Base-by-base conservation (phyloP, 2,329 filamentous ascomycete species). In the Macrophomina pseudophaseolina region DNA sequence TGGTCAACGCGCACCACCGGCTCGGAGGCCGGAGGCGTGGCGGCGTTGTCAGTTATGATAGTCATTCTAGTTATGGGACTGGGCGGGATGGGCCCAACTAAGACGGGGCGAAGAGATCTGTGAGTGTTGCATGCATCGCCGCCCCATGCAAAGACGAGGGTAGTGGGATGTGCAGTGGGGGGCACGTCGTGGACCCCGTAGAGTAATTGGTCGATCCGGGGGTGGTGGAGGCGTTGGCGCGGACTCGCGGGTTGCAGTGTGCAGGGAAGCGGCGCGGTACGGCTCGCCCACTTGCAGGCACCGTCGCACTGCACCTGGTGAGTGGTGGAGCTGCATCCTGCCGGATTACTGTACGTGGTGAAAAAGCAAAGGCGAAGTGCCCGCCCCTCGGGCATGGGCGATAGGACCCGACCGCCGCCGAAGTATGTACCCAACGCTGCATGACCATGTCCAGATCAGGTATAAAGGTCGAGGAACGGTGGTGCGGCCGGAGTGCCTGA, bases 51-150 rank as follows among this genome's bases (percentile, higher is more conserved):
- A 62, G 28, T 38, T 32, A 16, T 44, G 44, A 38, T 38, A 40
- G 44, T 62, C 58, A 62, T 62, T 62, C 58, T 49, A 40, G 44
- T 62, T 44, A 62, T 62, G 49, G 42, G 58, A 62, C 18, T 40
- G 33, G 16, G 28, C 14, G 28, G n/a, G 38, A n/a, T 14, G n/a
- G 52, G n/a, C n/a, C 52, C 33, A 18, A 11, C 52, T 14, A 7
- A 38, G 35, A 38, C 35, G 35, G 12, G 58, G 44, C 44, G 32
- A 18, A 32, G n/a, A 35, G 18, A 33, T 16, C 30, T 49, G 52
- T 38, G 32, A 32, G 52, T 54, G 52, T 54, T 33, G 52, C 33
- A 54, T 54, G 58, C 44, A 18, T 62, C 42, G 33, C 30, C 33
- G 58, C 58, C 3, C 38, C 58, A 51, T 62, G 58, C 58, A n/a